These are phyloP conservation scores for Magnusiomyces magnusii DNA, from an alignment of 1,139 yeast species.

Conservation along the genomic window DNA sequence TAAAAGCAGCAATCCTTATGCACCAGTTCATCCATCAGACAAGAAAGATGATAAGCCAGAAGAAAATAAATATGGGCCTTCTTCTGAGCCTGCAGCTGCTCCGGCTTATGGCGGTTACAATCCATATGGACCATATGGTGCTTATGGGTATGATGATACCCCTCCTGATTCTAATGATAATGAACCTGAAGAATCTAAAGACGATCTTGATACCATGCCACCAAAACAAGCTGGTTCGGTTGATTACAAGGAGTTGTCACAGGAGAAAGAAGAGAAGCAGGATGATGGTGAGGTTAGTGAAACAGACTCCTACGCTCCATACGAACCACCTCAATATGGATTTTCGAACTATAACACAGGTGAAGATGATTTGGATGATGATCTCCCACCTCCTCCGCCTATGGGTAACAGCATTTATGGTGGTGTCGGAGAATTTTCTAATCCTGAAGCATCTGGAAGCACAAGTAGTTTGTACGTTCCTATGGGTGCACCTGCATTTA, in stretches of 20 bases:
- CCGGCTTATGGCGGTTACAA: constrained; percentile 7
- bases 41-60: neutral
- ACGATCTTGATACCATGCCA: neutral
- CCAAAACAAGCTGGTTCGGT: neutral
- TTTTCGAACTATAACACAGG: neutral
- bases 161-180: neutral
- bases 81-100: neutral
- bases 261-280: neutral
- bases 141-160: constrained; percentile 3
- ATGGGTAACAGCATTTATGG: neutral
- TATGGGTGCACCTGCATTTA: constrained; percentile 12
- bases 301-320: constrained; percentile 9
- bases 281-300: constrained; percentile 1
- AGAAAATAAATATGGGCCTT: neutral
- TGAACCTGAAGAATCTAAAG: constrained; percentile 4
- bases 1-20: constrained; percentile 8
- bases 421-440: neutral
- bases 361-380: neutral
- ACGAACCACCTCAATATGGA: constrained; percentile 28
- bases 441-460: constrained; percentile 6
- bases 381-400: neutral
- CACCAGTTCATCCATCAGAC: constrained; percentile 3
- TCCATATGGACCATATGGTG: constrained; percentile 8
- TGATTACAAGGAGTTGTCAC: neutral
- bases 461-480: constrained; percentile 11